Evolutionary conservation across 768 basidiomycete species (phyloP), one percentile per base, ranked within the genome.

Genomic region (Lactarius hatsudake): DNA sequence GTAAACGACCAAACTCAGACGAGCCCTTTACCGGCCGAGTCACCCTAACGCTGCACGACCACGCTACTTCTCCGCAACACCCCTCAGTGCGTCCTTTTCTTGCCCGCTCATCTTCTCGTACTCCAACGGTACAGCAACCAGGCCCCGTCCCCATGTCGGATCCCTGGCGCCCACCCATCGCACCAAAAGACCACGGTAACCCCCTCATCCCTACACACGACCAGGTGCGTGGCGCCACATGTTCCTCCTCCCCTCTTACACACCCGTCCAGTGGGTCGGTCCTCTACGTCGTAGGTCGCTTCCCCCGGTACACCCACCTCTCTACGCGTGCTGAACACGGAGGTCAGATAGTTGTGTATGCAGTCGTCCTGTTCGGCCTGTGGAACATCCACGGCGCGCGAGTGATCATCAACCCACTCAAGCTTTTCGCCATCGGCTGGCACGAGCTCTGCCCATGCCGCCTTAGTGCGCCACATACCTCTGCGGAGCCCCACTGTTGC

Each of bases 371-470:
- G 66, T 92, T 93, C 72, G 93, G 90, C 53, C 82, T 93, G 70
- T 94, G 93, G 93, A 90, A 89, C 77, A 89, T 94, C 53, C 93
- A 93, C 5, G 86, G 89, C 64, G 87, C 87, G 30, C 82, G 93
- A 56, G 85, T 87, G 73, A 73, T 91, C 78, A 93, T 94, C 73
- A 91, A 85, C 73, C 93, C 93, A 10, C 82, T 94, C 72, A 94
- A 94, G 76, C 80, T 94, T 17, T 88, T 94, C 74, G 90, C 91
- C 61, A 93, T 94, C 67, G 93, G 92, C 53, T 92, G 87, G 84
- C 93, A 95, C 73, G 93, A 95, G 74, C 81, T 94, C 18, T 94
- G 90, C 73, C 73, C 93, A 95, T 75, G 88, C 93, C 73, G 80
- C 83, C 59, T 85, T 86, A 45, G 93, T 93, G 70, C 63, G 89